Conservation (phyloP, 2,329 filamentous ascomycete genomes). For the Madurella fahalii region DNA sequence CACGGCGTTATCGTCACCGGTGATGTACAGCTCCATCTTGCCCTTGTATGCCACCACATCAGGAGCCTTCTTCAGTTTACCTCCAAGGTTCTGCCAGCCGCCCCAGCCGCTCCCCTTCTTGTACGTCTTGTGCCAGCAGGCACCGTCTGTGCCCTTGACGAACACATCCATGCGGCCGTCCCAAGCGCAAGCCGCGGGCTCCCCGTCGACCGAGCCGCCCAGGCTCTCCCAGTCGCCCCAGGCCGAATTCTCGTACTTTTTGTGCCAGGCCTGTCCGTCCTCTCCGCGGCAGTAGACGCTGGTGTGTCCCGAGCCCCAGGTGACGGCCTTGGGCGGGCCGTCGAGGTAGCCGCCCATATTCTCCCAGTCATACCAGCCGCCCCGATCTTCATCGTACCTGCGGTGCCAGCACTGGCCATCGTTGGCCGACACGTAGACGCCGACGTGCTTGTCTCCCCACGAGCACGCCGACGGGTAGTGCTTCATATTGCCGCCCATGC, state of each 20-base stretch:
- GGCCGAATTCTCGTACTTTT: conserved; percentile 13
- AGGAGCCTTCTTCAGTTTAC: conserved; percentile 21
- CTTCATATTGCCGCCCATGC: conserved; percentile 29
- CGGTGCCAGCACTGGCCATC: conserved; percentile 29
- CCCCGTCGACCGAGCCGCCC: conserved; percentile 19
- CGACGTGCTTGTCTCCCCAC: conserved; percentile 27
- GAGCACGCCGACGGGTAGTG: conserved; percentile 27
- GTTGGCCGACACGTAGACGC: conserved; percentile 29
- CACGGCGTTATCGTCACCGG: conserved; percentile 17
- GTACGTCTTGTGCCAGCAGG: conserved; percentile 25
- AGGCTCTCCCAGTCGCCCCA: conserved; percentile 24
- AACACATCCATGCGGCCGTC: conserved; percentile 19
- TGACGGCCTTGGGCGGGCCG: conserved; percentile 25
- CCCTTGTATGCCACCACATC: conserved; percentile 21
- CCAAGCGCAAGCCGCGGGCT: conserved; percentile 22
- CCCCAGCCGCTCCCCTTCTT: conserved; percentile 19
- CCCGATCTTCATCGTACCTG: conserved; percentile 22
- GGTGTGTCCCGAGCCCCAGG: conserved; percentile 23
- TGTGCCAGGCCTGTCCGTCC: conserved; percentile 24
- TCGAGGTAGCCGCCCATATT: conserved; percentile 26
- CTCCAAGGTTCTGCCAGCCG: conserved; percentile 23
- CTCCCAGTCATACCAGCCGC: conserved; percentile 28
- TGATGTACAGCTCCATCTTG: conserved; percentile 25
- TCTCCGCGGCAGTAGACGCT: conserved; percentile 27
- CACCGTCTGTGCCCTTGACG: conserved; percentile 23